These are phyloP conservation scores for Cystobasidiaceae sp. DNA, from an alignment of 1,284 basidiomycete species.

Conservation along the genomic window DNA sequence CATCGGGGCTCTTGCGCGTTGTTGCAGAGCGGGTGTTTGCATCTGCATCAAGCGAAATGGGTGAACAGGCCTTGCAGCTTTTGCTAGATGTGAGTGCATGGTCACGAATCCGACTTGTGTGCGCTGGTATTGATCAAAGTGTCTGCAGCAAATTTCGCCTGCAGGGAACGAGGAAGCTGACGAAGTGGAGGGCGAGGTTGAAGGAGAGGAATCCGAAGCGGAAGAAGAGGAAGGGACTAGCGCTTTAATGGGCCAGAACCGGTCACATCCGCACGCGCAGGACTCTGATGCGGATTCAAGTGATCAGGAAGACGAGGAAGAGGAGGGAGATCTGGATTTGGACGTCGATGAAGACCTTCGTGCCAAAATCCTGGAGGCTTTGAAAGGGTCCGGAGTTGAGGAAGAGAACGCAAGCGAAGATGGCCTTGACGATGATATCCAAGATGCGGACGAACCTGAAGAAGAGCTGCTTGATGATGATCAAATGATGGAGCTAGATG, in stretches of 20 bases:
- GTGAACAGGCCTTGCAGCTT: slow-evolving; percentile 71
- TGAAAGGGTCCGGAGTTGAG: slow-evolving; percentile 66
- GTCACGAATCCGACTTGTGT: slow-evolving; percentile 26
- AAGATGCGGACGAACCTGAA: slow-evolving; percentile 52
- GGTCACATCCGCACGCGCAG: no score
- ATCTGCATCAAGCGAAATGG: slow-evolving; percentile 64
- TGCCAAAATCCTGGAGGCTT: slow-evolving; percentile 67
- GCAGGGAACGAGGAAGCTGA: slow-evolving; percentile 49
- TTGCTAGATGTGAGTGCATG: slow-evolving; percentile 67
- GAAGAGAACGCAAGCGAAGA: slow-evolving; percentile 79
- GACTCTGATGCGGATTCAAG: no score
- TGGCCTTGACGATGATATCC: slow-evolving; percentile 47
- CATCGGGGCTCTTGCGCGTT: slow-evolving; percentile 73
- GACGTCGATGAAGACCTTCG: slow-evolving; percentile 59
- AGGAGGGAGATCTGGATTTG: slow-evolving; percentile 54
- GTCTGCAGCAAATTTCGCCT: slow-evolving; percentile 62
- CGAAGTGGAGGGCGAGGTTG: slow-evolving; percentile 38
- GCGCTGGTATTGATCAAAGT: not conserved
- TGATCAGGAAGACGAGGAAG: no score
- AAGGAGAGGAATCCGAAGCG: no score
- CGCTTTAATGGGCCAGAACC: no score
- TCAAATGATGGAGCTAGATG: slow-evolving; percentile 94
- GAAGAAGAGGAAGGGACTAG: no score
- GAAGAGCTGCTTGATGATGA: slow-evolving; percentile 87
- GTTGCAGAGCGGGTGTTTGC: slow-evolving; percentile 78